Conservation (phyloP, 1,139 yeast species). For the Lizanozyma gosingica region DNA sequence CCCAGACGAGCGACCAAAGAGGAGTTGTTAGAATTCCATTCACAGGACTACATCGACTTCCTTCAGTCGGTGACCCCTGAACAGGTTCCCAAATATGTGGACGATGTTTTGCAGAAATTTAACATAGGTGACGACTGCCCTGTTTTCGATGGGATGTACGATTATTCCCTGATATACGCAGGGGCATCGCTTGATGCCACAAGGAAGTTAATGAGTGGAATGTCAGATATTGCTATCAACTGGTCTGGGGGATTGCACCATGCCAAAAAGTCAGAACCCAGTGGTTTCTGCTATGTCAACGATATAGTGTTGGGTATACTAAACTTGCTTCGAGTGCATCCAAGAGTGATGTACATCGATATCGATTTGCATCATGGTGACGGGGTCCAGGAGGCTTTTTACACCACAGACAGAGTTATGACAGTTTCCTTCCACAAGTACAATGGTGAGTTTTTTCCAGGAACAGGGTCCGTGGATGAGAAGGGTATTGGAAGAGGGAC, state of each 20-base stretch:
- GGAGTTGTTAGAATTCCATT: constrained; percentile 74
- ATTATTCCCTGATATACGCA: constrained; percentile 76
- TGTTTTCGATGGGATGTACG: constrained; percentile 89
- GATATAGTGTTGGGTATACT: constrained; percentile 87
- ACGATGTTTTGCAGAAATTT: constrained; percentile 56
- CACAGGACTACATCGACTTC: constrained; percentile 81
- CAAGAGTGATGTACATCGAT: constrained; percentile 88
- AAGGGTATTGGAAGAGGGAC: constrained; percentile 82
- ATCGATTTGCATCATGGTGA: constrained; percentile 97
- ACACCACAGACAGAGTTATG: constrained; percentile 92
- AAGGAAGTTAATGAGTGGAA: constrained; percentile 70
- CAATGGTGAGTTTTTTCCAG: constrained; percentile 94
- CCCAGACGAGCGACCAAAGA: constrained; percentile 77
- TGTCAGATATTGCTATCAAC: constrained; percentile 91
- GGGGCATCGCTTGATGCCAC: constrained; percentile 95
- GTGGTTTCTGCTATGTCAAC: constrained; percentile 92
- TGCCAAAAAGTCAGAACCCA: constrained; percentile 89
- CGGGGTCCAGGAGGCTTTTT: constrained; percentile 96
- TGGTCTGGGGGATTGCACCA: constrained; percentile 98
- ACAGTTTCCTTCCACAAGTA: constrained; percentile 92
- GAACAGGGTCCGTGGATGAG: constrained; percentile 86
- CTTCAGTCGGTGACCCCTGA: constrained; percentile 78
- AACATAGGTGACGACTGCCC: constrained; percentile 98
- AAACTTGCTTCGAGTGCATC: constrained; percentile 74
- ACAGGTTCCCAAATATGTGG: constrained; percentile 50